Conservation (phyloP, 2,329 filamentous ascomycete genomes). For the Nemania sp. region DNA sequence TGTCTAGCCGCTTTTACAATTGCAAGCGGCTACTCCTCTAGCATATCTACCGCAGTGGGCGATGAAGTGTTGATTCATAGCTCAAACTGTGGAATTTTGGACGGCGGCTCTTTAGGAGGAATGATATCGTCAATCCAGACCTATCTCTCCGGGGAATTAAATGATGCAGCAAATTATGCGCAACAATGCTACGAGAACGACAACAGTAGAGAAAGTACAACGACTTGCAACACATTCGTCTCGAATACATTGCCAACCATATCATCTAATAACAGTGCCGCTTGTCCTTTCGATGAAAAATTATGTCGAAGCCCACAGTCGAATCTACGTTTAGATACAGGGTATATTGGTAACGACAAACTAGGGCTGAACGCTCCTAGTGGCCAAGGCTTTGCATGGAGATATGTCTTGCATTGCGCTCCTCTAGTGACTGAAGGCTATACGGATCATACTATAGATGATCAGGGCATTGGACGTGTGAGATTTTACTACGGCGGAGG, state of each 20-base stretch:
- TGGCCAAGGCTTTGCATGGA: neutral
- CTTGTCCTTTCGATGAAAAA: neutral
- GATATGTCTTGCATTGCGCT: neutral
- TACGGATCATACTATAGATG: neutral
- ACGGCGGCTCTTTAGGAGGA: too few species aligned
- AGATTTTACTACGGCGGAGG: too few species aligned
- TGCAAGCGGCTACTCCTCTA: neutral
- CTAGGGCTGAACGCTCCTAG: neutral
- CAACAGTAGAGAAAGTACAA: too few species aligned
- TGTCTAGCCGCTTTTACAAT: neutral
- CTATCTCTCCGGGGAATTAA: too few species aligned
- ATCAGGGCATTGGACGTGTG: too few species aligned
- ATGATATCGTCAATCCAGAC: too few species aligned
- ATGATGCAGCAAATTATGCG: too few species aligned
- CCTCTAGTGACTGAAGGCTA: neutral
- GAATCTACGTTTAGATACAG: neutral
- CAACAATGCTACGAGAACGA: too few species aligned
- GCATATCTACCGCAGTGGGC: neutral
- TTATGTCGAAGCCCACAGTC: neutral
- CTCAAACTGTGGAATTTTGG: neutral
- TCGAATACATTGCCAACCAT: neutral
- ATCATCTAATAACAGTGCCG: neutral
- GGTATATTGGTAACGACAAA: neutral
- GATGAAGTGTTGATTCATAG: conserved; percentile 1
- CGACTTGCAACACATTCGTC: neutral